A percentile compares a stretch with the other conserved stretches of the same genome.
Evolutionary conservation across 345 rosid genomes (phyloP).

Genomic region (Populus euphratica): DNA sequence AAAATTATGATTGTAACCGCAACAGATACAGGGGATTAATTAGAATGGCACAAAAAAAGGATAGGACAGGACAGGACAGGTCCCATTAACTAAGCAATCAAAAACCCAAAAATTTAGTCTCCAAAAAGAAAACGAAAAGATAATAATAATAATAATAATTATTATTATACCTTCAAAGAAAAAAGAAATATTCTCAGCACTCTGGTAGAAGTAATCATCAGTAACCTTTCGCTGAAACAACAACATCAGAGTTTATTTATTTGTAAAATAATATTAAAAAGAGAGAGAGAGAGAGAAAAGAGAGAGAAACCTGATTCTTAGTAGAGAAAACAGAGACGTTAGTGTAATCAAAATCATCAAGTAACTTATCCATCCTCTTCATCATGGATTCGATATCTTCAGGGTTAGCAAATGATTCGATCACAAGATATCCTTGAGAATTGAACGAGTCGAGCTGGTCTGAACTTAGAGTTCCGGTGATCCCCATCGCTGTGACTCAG

Average conservation of each 20-base stretch:
- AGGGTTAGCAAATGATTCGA: conserved; percentile 65
- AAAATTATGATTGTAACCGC: background rate
- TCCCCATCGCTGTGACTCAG: conserved; percentile 37
- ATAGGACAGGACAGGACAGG: too few relatives aligned
- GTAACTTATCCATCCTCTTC: conserved; percentile 67
- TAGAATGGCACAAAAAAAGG: too few relatives aligned
- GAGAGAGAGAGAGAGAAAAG: background rate
- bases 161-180: conserved; percentile 79
- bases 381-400: conserved; percentile 58
- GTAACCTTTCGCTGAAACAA: conserved; percentile 44
- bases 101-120: too few relatives aligned
- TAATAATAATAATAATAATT: background rate
- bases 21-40: too few relatives aligned
- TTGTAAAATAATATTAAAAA: background rate
- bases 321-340: conserved; percentile 83
- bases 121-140: background rate
- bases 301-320: conserved; percentile 57
- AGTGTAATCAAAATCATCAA: conserved; percentile 52
- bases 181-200: conserved; percentile 77
- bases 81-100: too few relatives aligned
- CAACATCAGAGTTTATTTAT: background rate
- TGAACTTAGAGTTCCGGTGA: conserved; percentile 44
- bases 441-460: conserved; percentile 61
- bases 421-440: conserved; percentile 69
- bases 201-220: conserved; percentile 80